These are phyloP conservation scores for Backusella tuberculispora DNA, from an alignment of 192 early-diverging fungal species.

Conservation along the genomic window DNA sequence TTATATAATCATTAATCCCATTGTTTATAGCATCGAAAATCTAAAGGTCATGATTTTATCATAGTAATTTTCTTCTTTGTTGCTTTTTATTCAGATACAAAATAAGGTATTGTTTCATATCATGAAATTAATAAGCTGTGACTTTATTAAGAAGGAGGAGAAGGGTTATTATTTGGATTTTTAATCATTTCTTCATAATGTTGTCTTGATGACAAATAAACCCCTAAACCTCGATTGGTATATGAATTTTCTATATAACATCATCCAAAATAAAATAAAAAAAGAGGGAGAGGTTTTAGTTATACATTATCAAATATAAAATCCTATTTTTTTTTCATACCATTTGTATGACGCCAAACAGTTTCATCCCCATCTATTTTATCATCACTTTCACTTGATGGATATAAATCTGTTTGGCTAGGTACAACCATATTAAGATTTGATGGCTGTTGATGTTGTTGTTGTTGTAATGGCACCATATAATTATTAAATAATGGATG, in stretches of 20 bases:
- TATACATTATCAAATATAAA: not conserved
- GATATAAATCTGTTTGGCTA: not conserved
- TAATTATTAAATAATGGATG: not conserved
- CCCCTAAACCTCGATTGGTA: not conserved
- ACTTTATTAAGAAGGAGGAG: not conserved
- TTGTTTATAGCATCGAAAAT: too few species aligned
- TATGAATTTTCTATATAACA: not conserved
- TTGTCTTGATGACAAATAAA: not conserved
- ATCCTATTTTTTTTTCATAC: not conserved
- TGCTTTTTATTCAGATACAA: too few species aligned
- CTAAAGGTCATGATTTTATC: too few species aligned
- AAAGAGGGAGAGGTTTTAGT: not conserved
- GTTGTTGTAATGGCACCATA: not conserved
- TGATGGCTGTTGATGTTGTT: not conserved
- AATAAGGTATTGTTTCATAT: too few species aligned
- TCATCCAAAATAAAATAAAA: not conserved
- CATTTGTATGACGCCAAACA: not conserved
- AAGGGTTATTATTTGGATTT: not conserved
- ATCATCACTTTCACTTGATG: not conserved
- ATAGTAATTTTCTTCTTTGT: too few species aligned
- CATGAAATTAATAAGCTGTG: not conserved
- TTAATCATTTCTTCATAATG: not conserved
- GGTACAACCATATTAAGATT: not conserved
- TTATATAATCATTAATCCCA: too few species aligned
- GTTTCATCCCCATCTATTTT: not conserved